These are phyloP conservation scores for Gracilariopsis chorda DNA, from an alignment of 23 red algal species.

Conservation along the genomic window DNA sequence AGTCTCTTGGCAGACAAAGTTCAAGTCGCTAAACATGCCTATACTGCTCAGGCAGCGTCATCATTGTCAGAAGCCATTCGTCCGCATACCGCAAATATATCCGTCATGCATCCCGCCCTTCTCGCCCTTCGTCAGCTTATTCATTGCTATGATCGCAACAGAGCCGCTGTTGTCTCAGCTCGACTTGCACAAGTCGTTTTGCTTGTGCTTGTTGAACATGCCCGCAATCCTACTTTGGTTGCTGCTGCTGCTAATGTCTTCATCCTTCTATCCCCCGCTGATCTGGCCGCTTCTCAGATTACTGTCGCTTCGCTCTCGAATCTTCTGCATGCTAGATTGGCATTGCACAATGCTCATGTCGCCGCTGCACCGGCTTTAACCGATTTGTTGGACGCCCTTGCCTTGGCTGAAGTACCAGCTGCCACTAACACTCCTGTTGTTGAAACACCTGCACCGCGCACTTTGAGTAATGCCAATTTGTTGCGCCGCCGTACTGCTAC, in stretches of 20 bases:
- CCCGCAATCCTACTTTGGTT: neutral
- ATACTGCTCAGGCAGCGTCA: neutral
- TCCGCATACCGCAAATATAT: neutral
- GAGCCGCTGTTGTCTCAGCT: neutral
- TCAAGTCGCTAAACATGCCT: neutral
- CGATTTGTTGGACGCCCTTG: neutral
- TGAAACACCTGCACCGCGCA: neutral
- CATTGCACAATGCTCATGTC: neutral
- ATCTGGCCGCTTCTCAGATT: neutral
- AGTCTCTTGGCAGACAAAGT: neutral
- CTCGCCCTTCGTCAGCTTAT: neutral
- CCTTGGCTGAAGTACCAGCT: neutral
- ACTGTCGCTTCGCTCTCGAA: neutral
- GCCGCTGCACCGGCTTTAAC: neutral
- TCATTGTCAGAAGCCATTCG: neutral
- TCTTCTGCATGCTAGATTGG: neutral
- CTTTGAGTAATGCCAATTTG: neutral
- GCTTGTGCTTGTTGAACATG: neutral
- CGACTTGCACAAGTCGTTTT: neutral
- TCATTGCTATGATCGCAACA: conserved; percentile 1
- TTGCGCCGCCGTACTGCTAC: neutral
- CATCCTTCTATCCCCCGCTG: neutral
- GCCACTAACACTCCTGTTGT: neutral
- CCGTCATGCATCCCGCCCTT: neutral
- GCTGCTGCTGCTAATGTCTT: neutral